Base-by-base conservation (phyloP, 2,329 filamentous ascomycete species). In the Aspergillus jensenii region DNA sequence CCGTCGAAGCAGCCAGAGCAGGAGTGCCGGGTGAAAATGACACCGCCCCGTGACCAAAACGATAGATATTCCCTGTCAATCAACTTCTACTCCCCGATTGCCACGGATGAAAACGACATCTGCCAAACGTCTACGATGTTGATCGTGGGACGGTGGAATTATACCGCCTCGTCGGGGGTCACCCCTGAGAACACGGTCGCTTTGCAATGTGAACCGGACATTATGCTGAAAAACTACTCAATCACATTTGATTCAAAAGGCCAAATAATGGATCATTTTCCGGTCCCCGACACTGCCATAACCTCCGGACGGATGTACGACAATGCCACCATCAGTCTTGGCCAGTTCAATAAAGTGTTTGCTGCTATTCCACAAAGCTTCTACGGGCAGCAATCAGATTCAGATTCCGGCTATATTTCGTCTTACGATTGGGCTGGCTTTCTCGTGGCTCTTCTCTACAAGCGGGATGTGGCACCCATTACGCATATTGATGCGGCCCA, bases 341-440 rank as follows among this genome's bases (percentile, higher is more conserved):
- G 70, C 2, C 70, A 73, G 44, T 73, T 73, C 59, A 73, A 73
- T 62, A 73, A 71, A 55, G 68, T 71, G 3, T 73, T 73, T 60
- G 70, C 70, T 5, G 65, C 70, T 2, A 73, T 73, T 12, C 70
- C 71, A 1, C 70, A 71, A 50, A 71, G 63, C 43, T 73, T 67
- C 35, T 63, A 67, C 3, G 69, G 68, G 17, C 68, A 71, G 37
- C 64, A 65, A 2, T 61, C 64, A 3, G 44, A 61, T 17, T 44
- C 45, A n/a, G 58, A 68, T n/a, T 64, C 67, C 8, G 63, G 62
- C 1, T 69, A 69, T 40, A 62, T 70, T 9, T 66, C 70, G 1
- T 71, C 70, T 0, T 73, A 73, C 25, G 71, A 73, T 44, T 73
- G 71, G 71, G 70, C 71, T 2, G 71, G 71, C 0, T 73, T 73